Percentiles rank a stretch among this genome's conserved stretches.
Evolutionary conservation across 1,284 basidiomycete species (phyloP).

Genomic region (Limonomyces culmigenus): DNA sequence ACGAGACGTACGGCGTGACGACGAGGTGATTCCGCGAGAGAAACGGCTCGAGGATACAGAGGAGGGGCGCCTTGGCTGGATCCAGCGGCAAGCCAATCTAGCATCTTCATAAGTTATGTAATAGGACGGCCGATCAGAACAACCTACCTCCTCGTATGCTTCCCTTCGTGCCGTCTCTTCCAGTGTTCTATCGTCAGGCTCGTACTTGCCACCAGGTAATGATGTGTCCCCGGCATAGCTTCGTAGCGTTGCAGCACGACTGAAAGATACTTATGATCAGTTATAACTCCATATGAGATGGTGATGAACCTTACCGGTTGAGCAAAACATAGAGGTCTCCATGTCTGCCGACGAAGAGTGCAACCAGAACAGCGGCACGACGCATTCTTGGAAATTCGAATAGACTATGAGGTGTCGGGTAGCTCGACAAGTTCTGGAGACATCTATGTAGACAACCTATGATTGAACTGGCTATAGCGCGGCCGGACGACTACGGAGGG

Average conservation of each 20-base stretch:
- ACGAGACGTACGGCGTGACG: slow-evolving; percentile 56
- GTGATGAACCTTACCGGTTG: too few relatives aligned
- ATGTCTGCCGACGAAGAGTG: too few relatives aligned
- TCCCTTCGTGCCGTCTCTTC: slow-evolving; percentile 74
- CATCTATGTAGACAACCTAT: too few relatives aligned
- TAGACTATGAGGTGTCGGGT: too few relatives aligned
- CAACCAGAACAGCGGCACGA: too few relatives aligned
- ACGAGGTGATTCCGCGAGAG: slow-evolving; percentile 53
- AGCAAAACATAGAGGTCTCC: too few relatives aligned
- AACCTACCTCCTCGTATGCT: slow-evolving; percentile 49
- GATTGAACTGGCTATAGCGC: too few relatives aligned
- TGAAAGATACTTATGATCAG: too few relatives aligned
- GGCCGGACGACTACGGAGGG: too few relatives aligned
- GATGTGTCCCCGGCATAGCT: slow-evolving; percentile 76
- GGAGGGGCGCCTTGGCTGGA: slow-evolving; percentile 43
- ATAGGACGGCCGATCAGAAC: background rate
- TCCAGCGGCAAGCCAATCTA: slow-evolving; percentile 72
- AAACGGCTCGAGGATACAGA: slow-evolving; percentile 65
- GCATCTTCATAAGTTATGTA: slow-evolving; percentile 4
- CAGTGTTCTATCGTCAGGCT: slow-evolving; percentile 42
- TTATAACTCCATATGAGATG: too few relatives aligned
- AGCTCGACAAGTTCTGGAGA: too few relatives aligned
- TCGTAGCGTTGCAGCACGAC: slow-evolving; percentile 52
- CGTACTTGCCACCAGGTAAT: slow-evolving; percentile 68
- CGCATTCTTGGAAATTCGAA: too few relatives aligned